These are phyloP conservation scores for Durusdinium trenchii DNA, from an alignment of 73 alveolate genomes.

Conservation along the genomic window DNA sequence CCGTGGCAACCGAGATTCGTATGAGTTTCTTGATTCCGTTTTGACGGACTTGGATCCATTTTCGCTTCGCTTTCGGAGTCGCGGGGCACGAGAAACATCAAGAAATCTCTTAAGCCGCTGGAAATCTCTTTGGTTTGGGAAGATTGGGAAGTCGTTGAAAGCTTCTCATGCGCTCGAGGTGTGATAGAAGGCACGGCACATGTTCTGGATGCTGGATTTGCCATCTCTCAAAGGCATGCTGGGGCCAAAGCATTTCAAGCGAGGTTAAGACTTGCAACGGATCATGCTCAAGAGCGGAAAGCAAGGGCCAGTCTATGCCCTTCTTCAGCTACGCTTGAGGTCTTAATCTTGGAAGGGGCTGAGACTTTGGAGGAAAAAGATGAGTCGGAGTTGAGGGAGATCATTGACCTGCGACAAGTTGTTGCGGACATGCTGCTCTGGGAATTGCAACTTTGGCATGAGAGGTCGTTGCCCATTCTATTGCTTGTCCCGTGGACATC, in stretches of 20 bases:
- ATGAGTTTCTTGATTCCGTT: neutral
- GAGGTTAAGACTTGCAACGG: neutral
- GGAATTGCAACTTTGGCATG: slow-evolving; percentile 65
- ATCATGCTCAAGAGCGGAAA: neutral
- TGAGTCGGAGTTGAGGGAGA: neutral
- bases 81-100: neutral
- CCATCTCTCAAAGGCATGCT: neutral
- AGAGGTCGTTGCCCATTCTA: slow-evolving; percentile 15
- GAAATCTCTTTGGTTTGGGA: neutral
- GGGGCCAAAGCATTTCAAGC: neutral
- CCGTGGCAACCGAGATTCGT: neutral
- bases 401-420: slow-evolving; percentile 16
- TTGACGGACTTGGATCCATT: neutral
- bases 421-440: neutral
- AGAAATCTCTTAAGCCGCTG: neutral
- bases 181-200: too few species aligned
- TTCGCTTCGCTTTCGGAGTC: neutral
- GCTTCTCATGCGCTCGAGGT: too few species aligned
- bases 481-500: slow-evolving; percentile 50
- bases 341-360: slow-evolving; percentile 53
- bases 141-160: neutral
- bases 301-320: too few species aligned
- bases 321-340: too few species aligned
- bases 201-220: neutral
- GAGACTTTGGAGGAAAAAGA: neutral